These are phyloP conservation scores for Eimeria necatrix DNA, from an alignment of 169 alveolate genomes.

Conservation along the genomic window DNA sequence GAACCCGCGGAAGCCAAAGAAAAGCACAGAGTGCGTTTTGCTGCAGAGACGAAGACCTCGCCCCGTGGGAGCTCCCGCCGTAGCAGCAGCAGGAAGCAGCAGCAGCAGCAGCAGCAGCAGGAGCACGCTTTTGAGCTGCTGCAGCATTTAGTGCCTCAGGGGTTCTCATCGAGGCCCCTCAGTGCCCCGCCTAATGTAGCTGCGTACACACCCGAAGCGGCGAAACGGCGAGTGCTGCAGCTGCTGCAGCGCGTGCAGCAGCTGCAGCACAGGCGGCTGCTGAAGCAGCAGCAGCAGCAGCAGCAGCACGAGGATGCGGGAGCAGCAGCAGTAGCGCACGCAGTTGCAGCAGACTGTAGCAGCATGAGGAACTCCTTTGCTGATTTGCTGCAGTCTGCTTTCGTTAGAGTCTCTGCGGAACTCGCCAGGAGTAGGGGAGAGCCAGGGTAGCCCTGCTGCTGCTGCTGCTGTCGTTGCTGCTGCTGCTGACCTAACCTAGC, in stretches of 20 bases:
- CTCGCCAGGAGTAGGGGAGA: conserved; percentile 23
- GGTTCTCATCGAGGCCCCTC: conserved; percentile 25
- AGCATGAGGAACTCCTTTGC: conserved; percentile 52
- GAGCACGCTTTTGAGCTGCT: conserved; percentile 15
- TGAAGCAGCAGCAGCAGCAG: conserved; percentile 47
- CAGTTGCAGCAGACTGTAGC: conserved; percentile 53
- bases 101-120: conserved; percentile 56
- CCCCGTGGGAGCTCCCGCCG: background rate
- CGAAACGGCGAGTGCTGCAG: conserved; percentile 49
- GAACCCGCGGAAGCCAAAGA: conserved; percentile 17
- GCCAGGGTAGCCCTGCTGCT: background rate
- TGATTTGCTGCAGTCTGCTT: conserved; percentile 35
- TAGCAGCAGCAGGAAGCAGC: conserved; percentile 36
- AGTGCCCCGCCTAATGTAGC: conserved; percentile 45
- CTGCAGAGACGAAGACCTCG: conserved; percentile 37
- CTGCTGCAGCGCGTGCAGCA: conserved; percentile 29
- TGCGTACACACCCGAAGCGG: conserved; percentile 46
- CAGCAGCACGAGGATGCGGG: conserved; percentile 40
- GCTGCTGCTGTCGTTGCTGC: conserved; percentile 24
- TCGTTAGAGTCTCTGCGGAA: background rate
- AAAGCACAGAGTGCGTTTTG: conserved; percentile 34
- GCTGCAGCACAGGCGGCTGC: background rate
- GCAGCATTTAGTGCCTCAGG: conserved; percentile 28
- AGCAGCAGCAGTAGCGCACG: conserved; percentile 39
- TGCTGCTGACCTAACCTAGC: background rate